Conservation (phyloP, 495 filamentous ascomycete genomes). For the Geoglossum glabrum region DNA sequence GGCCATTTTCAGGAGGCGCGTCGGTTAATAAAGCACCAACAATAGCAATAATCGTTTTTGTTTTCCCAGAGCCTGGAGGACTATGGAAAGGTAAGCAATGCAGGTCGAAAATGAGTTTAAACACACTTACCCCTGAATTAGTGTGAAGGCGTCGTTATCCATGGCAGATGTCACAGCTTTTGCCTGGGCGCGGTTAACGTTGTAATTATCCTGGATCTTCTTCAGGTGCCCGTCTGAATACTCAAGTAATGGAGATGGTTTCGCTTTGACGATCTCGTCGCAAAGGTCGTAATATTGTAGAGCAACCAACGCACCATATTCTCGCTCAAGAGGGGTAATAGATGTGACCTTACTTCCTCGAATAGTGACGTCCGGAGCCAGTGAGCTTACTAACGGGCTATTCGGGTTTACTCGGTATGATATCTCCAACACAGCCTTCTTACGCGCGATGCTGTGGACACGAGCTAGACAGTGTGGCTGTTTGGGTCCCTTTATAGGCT, state of each 20-base stretch:
- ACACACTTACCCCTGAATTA: constrained; percentile 60
- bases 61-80: constrained; percentile 91
- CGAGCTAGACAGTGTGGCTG: constrained; percentile 71
- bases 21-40: constrained; percentile 67
- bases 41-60: constrained; percentile 93
- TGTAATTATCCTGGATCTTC: constrained; percentile 49
- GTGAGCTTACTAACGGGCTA: constrained; percentile 27
- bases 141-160: constrained; percentile 86
- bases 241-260: constrained; percentile 66
- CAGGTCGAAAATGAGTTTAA: background rate
- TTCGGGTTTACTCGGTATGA: constrained; percentile 61
- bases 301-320: constrained; percentile 77
- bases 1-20: constrained; percentile 26
- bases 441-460: constrained; percentile 56
- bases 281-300: constrained; percentile 90
- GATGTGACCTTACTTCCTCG: constrained; percentile 65
- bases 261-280: constrained; percentile 70
- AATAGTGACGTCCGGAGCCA: constrained; percentile 40
- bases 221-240: constrained; percentile 54
- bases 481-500: constrained; percentile 37
- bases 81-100: constrained; percentile 15
- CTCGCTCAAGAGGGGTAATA: constrained; percentile 79
- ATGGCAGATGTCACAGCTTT: constrained; percentile 78
- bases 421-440: constrained; percentile 59
- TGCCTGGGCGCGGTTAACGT: constrained; percentile 76